A percentile compares a stretch with the other conserved stretches of the same genome.
Evolutionary conservation across 257 asterid species (phyloP).

Genomic region (Plantago elongata): DNA sequence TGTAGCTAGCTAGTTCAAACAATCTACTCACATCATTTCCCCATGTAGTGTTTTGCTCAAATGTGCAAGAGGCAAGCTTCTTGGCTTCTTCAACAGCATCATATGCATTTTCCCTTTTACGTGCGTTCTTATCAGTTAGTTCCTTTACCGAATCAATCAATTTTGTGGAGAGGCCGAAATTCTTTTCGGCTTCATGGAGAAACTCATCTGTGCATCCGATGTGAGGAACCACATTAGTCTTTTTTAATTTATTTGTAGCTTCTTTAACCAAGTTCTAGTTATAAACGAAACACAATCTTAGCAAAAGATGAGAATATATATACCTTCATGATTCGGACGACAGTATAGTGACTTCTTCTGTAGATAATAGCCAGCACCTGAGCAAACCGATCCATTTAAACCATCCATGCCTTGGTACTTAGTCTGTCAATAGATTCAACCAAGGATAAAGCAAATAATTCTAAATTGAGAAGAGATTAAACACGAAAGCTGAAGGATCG

Average conservation of each 20-base stretch:
- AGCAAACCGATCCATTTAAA: constrained; percentile 48
- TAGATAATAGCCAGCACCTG: constrained; percentile 74
- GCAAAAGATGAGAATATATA: not conserved
- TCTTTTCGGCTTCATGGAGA: constrained; percentile 36
- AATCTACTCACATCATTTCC: constrained; percentile 56
- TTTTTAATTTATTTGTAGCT: not conserved
- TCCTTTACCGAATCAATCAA: constrained; percentile 45
- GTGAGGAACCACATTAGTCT: not conserved
- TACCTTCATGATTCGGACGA: constrained; percentile 49
- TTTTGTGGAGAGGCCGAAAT: constrained; percentile 43
- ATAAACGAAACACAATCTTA: not conserved
- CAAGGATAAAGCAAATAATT: not conserved
- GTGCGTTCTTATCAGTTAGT: constrained; percentile 20
- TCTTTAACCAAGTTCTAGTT: no score
- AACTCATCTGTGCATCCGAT: constrained; percentile 36
- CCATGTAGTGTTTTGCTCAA: constrained; percentile 66
- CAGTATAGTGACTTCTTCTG: constrained; percentile 57
- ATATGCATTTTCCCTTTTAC: constrained; percentile 14
- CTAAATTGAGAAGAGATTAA: not conserved
- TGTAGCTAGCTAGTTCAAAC: not conserved
- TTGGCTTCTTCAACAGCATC: constrained; percentile 51
- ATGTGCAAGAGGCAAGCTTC: constrained; percentile 59
- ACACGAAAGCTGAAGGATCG: not conserved
- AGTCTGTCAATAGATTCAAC: constrained; percentile 34
- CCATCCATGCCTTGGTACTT: constrained; percentile 95